phyloP scores from a whole-genome alignment of 2,329 filamentous ascomycete genomes.

The Penicillium hesseltinei region DNA sequence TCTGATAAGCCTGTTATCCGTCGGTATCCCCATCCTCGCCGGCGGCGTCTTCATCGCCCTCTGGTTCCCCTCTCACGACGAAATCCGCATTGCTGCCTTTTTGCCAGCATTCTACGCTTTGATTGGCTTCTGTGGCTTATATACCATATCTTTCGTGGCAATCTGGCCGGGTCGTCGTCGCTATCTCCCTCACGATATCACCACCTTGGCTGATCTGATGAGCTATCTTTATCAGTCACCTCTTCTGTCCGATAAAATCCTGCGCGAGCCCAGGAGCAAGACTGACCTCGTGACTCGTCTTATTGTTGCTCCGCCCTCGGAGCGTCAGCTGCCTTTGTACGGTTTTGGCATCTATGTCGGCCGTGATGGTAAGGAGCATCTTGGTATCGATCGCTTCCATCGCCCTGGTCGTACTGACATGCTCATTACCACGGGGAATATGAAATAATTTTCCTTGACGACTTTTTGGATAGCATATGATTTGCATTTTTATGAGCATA shows the following conservation, averaged over 20 bases:
- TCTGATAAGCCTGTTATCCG: constrained; percentile 52
- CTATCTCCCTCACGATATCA: constrained; percentile 70
- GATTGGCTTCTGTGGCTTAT: constrained; percentile 70
- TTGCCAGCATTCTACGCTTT: constrained; percentile 70
- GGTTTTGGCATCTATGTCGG: constrained; percentile 59
- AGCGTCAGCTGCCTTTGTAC: constrained; percentile 46
- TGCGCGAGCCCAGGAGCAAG: constrained; percentile 66
- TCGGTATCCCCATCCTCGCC: constrained; percentile 57
- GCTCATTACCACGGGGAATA: constrained; percentile 39
- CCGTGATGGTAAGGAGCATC: constrained; percentile 58
- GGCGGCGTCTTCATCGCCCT: constrained; percentile 64
- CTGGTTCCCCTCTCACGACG: constrained; percentile 49
- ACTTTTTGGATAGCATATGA: constrained; percentile 6
- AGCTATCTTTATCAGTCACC: constrained; percentile 73
- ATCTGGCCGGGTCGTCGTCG: constrained; percentile 61
- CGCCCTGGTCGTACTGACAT: constrained; percentile 45
- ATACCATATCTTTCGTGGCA: constrained; percentile 61
- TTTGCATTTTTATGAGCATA: constrained; percentile 1
- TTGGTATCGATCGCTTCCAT: constrained; percentile 58
- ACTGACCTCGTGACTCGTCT: constrained; percentile 68
- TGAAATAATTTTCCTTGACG: constrained; percentile 21
- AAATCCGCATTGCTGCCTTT: constrained; percentile 65
- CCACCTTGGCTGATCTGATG: constrained; percentile 72
- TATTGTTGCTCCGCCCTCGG: constrained; percentile 51
- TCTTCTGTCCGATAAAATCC: constrained; percentile 69